Base-by-base conservation (phyloP, 2,329 filamentous ascomycete genomes). In the Xylariaceae sp. region DNA sequence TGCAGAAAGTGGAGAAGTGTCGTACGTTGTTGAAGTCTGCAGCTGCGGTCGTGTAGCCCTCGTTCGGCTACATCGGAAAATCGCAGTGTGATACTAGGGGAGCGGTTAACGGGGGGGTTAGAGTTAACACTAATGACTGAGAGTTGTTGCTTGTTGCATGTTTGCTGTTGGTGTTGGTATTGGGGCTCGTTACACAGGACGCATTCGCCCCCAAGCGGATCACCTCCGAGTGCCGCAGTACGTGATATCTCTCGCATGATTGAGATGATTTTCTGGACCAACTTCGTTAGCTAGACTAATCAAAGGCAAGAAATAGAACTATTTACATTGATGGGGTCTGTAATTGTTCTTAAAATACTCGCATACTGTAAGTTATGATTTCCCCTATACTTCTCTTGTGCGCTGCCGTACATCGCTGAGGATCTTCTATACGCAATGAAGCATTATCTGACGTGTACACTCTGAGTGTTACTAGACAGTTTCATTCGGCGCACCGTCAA, bases 211-310 rank as follows among this genome's bases (percentile, higher is more conserved):
- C 29, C 27, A 39, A 37, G 29, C 15, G 27, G 16, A 46, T 30
- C 49, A 20, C 21, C 40, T 35, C 18, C 20, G 23, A 24, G 24
- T 27, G 13, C 36, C 30, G 10, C 33, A 52, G 42, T 55, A 47
- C 42, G 26, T 37, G 43, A 52, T 60, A 52, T 55, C 41, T 60
- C 41, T 50, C 54, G 53, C 50, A 59, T 57, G n/a, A 57, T 55
- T 43, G 46, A 40, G 41, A 50, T 54, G 41, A 58, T 52, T 55
- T 60, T 55, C 48, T 58, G 50, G 50, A 53, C 55, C 54, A 57
- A 33, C 55, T 55, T 60, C 24, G 44, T 60, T 60, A 60, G 45
- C 50, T 58, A 58, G 41, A 33, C 33, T 33, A 59, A 35, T 48
- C 20, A 45, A 6, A 33, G 30, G 27, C 40, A 52, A 35, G 6